Base-by-base conservation (phyloP, 306 rosid genomes). In the Cicer arietinum region DNA sequence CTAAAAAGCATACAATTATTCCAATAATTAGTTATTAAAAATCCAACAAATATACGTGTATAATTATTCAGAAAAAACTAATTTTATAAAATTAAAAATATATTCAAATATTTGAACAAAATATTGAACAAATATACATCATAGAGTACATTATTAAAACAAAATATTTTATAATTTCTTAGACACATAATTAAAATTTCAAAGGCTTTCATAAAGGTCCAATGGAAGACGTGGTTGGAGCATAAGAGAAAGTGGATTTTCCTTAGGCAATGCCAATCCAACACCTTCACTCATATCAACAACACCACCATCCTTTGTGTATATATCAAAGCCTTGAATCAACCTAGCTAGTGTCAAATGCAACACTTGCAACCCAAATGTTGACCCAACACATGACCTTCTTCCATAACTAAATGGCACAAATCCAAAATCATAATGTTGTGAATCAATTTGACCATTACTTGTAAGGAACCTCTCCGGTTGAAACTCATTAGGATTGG, bases 231-330 rank as follows among this genome's bases (percentile, higher is more conserved):
- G 88, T 9, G 88, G 85, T 40, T 75, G 42, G 25, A 85, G 64
- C 53, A 71, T 37, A 51, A 81, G 6, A 18, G 66, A 61, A 75
- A 85, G 85, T 1, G 52, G 39, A 0, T 71, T 60, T 56, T 75
- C 47, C 77, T 75, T 85, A 57, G 88, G 85, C 70, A 85, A 42
- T 1, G 88, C 85, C 44, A 85, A 61, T 2, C 88, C 85, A 4
- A 85, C 7, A 5, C 85, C 88, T 75, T 85, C 88, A 7, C 13
- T 79, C 88, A 85, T 78, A 35, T 85, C 88, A 70, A 85, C 85
- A 0, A 1, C 7, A 77, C 0, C 60, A 14, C 76, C 73, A 0
- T 1, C 60, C 18, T 20, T 41, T 1, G 77, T 46, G 10, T 5
- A 10, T 2, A 85, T 53, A 12, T 85, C 61, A 66, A 85, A 85